A percentile compares a stretch with the other conserved stretches of the same genome.
Conservation (phyloP, 1,139 yeast species). For the Citeromyces hawaiiensis region DNA sequence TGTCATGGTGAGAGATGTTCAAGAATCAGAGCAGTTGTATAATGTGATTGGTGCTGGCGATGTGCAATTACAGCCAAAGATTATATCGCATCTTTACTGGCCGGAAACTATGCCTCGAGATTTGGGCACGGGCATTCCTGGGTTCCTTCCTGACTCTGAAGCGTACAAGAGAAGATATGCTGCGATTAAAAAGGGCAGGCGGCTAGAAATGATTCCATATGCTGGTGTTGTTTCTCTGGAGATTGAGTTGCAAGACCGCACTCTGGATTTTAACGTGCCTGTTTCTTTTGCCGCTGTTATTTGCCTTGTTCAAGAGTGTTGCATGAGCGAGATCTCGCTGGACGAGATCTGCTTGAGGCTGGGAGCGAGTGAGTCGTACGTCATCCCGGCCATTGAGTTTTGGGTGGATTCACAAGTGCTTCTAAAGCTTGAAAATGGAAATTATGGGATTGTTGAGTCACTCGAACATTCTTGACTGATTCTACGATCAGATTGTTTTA, state of each 20-base stretch:
- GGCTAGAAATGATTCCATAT: conserved; percentile 41
- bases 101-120: conserved; percentile 26
- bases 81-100: conserved; percentile 35
- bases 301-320: conserved; percentile 29
- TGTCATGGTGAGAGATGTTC: conserved; percentile 74
- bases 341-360: conserved; percentile 13
- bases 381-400: conserved; percentile 27
- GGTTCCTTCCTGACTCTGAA: conserved; percentile 23
- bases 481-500: too few species aligned
- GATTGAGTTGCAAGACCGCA: conserved; percentile 34
- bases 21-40: conserved; percentile 9
- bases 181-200: conserved; percentile 39
- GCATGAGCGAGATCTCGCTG: not conserved
- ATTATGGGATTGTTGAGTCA: conserved; percentile 12
- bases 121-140: conserved; percentile 33
- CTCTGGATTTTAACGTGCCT: conserved; percentile 32
- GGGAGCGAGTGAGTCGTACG: conserved; percentile 25
- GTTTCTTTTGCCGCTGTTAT: conserved; percentile 65
- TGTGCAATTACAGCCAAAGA: conserved; percentile 20
- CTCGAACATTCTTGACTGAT: too few species aligned
- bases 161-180: conserved; percentile 29
- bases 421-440: conserved; percentile 19
- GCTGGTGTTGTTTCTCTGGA: conserved; percentile 53
- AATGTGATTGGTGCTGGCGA: conserved; percentile 12
- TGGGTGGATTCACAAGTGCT: conserved; percentile 48